These are phyloP conservation scores for Kernera saxatilis DNA, from an alignment of 345 rosid genomes.

Conservation along the genomic window DNA sequence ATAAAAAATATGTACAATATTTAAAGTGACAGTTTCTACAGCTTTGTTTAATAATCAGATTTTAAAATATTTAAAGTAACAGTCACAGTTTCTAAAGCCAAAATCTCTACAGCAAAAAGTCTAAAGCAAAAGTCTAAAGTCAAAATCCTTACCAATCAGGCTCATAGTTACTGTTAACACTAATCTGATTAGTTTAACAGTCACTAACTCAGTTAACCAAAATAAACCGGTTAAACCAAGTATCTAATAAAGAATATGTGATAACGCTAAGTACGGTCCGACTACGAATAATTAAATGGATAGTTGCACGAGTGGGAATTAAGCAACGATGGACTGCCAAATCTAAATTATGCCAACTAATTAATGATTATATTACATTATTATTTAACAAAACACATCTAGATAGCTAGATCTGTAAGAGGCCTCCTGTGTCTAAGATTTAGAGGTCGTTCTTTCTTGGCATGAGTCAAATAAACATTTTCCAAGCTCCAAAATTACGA, in stretches of 20 bases:
- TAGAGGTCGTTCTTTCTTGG: neutral
- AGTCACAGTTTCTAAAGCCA: too few relatives aligned
- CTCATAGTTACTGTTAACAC: too few relatives aligned
- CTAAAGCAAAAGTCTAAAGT: too few relatives aligned
- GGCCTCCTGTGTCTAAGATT: neutral
- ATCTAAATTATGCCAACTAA: neutral
- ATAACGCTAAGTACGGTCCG: conserved; percentile 1
- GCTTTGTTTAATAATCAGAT: too few relatives aligned
- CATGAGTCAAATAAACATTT: neutral
- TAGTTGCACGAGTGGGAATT: conserved; percentile 28
- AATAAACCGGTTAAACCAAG: too few relatives aligned
- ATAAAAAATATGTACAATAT: too few relatives aligned
- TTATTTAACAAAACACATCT: neutral
- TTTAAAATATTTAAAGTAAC: too few relatives aligned
- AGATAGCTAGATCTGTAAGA: neutral
- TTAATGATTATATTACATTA: neutral
- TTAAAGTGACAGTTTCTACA: too few relatives aligned
- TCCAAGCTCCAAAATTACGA: neutral
- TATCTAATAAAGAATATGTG: neutral
- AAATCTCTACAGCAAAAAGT: too few relatives aligned
- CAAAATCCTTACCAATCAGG: too few relatives aligned
- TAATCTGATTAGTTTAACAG: too few relatives aligned
- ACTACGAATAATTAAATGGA: neutral
- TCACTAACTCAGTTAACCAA: neutral
- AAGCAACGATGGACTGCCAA: neutral